Conservation (phyloP, 306 rosid genomes). For the Quercus robur region DNA sequence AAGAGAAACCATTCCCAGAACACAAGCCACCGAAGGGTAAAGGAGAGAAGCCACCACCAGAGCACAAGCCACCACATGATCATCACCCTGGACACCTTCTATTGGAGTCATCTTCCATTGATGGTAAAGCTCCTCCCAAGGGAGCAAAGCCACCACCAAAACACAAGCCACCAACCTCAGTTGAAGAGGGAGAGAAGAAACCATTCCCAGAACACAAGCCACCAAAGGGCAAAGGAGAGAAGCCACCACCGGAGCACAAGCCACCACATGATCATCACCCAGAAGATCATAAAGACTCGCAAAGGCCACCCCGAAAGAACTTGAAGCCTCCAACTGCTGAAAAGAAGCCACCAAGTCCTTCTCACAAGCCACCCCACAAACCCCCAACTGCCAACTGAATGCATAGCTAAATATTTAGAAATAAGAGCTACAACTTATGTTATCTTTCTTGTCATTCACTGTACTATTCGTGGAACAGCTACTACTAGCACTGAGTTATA, state of each 20-base stretch:
- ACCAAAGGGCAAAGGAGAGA: not conserved
- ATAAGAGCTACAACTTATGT: not conserved
- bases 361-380: constrained; percentile 1
- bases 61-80: not conserved
- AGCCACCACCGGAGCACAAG: constrained; percentile 7
- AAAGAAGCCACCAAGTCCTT: not conserved
- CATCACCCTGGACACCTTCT: not conserved
- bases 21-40: not conserved
- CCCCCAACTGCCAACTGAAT: not conserved
- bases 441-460: not conserved
- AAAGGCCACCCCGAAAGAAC: not conserved
- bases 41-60: constrained; percentile 6
- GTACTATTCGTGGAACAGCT: not conserved
- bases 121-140: not conserved
- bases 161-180: not conserved
- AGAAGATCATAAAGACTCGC: not conserved
- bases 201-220: not conserved
- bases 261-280: not conserved
- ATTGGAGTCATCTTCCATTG: no score
- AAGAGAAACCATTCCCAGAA: not conserved
- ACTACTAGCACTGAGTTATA: not conserved
- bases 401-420: not conserved
- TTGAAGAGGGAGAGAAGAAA: no score
- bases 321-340: not conserved
- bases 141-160: constrained; percentile 8